Conservation (phyloP, 129 eudicot species). For the Erigeron canadensis region DNA sequence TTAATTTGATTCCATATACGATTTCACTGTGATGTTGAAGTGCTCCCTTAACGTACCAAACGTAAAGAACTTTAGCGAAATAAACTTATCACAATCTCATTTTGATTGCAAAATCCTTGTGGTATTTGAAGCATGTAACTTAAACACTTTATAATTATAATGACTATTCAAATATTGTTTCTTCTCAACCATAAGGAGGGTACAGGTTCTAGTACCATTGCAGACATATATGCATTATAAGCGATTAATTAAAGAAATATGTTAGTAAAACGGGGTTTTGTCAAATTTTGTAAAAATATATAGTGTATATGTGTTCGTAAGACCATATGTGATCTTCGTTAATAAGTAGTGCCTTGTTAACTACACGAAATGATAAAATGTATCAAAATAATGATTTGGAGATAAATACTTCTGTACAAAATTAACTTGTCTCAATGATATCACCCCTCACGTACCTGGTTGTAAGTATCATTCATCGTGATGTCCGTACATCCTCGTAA, state of each 20-base stretch:
- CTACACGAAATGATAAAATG: not conserved
- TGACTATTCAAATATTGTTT: no score
- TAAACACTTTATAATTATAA: no score
- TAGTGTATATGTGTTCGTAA: not conserved
- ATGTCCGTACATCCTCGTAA: no score
- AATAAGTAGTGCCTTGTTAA: not conserved
- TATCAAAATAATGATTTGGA: not conserved
- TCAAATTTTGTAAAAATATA: not conserved
- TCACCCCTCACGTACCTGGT: not conserved
- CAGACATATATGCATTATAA: not conserved
- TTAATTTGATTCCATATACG: no score
- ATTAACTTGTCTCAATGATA: not conserved
- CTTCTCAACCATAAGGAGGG: no score
- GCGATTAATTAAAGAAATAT: not conserved
- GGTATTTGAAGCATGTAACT: no score
- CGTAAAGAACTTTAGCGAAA: no score
- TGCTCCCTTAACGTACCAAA: no score
- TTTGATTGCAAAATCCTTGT: no score
- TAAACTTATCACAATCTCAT: no score
- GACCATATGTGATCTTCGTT: constrained; percentile 7
- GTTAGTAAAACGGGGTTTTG: not conserved
- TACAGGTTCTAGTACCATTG: no score
- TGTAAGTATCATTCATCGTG: not conserved
- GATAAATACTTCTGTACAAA: not conserved
- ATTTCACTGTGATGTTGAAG: no score